phyloP scores from a whole-genome alignment of 805 yeast genomes.

The Naumovozyma baii region DNA sequence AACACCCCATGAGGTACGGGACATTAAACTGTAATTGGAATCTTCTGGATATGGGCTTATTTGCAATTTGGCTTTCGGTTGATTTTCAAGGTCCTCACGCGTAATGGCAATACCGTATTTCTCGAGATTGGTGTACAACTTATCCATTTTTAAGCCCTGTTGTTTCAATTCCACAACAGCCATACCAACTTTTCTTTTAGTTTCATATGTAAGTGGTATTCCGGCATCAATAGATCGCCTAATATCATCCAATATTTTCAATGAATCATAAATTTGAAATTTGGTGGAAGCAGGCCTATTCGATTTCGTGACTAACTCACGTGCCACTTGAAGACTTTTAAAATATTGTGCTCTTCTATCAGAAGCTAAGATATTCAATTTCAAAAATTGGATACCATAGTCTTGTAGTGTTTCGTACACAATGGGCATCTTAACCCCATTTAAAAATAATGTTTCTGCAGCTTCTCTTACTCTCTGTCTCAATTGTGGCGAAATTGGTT shows the following conservation, averaged over 20 bases:
- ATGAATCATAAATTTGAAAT: conserved; percentile 9
- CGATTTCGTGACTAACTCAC: conserved; percentile 18
- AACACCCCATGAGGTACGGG: background rate
- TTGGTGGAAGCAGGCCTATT: conserved; percentile 14
- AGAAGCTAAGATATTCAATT: conserved; percentile 7
- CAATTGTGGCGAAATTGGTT: conserved; percentile 3
- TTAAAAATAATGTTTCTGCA: conserved; percentile 17
- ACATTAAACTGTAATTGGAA: background rate
- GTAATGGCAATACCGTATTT: conserved; percentile 15
- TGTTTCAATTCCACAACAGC: conserved; percentile 17
- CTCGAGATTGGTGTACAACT: conserved; percentile 18
- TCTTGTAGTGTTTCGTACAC: conserved; percentile 23
- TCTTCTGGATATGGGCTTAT: background rate
- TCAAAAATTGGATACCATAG: conserved; percentile 17
- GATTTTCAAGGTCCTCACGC: conserved; percentile 5
- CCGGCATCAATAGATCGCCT: conserved; percentile 23
- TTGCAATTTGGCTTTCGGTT: background rate
- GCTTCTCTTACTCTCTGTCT: conserved; percentile 15
- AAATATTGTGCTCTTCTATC: conserved; percentile 22
- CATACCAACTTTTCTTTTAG: conserved; percentile 12
- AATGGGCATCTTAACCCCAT: conserved; percentile 26
- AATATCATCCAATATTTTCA: conserved; percentile 15
- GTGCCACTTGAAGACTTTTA: conserved; percentile 23
- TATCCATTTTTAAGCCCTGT: conserved; percentile 27
- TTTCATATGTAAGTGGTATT: conserved; percentile 13